Base-by-base conservation (phyloP, 2,329 filamentous ascomycete species). In the Claviceps arundinis region DNA sequence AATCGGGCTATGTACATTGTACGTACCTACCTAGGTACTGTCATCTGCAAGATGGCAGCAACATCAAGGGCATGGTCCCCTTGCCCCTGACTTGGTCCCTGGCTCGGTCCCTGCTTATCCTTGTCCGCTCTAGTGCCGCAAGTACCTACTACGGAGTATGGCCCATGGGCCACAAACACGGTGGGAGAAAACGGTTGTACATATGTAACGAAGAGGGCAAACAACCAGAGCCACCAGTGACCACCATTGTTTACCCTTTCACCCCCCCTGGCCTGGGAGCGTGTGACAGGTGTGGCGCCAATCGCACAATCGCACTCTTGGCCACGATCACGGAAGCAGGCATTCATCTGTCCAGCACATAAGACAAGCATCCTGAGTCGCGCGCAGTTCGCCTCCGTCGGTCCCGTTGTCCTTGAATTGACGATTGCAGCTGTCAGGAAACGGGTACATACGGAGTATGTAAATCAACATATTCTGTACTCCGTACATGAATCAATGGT, bases 361-460 rank as follows among this genome's bases (percentile, higher is more conserved):
- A 19, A 16, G 34, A 48, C 46, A 38, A 22, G 46, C 46, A 48
- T 48, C n/a, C 37, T 48, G 46, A 48, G 46, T 48, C 46, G 34
- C 19, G 46, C 40, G 19, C 19, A 34, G 46, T n/a, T 4, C 34
- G 24, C 11, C 26, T 16, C 45, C 17, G 24, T 34, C 24, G 13
- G 45, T 14, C 30, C 37, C 14, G 5, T 46, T 34, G 4, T 13
- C 44, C 44, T 16, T 47, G 45, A 37, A n/a, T 47, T 37, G 30
- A 47, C 19, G 45, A 24, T 5, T 47, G 45, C 45, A 47, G 24
- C 13, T 5, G n/a, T 13, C 22, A 9, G 19, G 16, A 41, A 9
- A 13, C 11, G 19, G 41, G 19, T 24, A 19, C 19, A 19, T 19
- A 19, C 19, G n/a, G n/a, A n/a, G n/a, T n/a, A n/a, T 14, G 41